Conservation (phyloP, 2,329 filamentous ascomycete genomes). For the Rhynchosporium graminicola region DNA sequence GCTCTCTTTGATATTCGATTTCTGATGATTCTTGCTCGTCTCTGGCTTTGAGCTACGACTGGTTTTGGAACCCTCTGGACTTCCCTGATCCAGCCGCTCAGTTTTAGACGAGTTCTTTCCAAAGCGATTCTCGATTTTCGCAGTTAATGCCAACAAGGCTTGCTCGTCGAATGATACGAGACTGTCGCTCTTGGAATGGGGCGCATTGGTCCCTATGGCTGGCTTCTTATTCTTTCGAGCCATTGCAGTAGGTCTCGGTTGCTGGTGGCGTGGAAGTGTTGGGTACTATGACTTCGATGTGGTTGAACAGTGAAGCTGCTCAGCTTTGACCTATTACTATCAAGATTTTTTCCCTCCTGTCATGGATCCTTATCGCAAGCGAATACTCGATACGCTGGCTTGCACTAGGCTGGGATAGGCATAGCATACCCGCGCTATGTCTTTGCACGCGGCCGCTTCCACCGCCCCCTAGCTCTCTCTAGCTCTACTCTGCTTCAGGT, state of each 20-base stretch:
- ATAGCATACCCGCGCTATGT: too few relatives aligned
- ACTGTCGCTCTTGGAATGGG: constrained; percentile 21
- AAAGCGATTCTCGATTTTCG: constrained; percentile 57
- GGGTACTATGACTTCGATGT: neutral
- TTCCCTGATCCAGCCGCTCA: constrained; percentile 44
- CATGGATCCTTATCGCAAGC: constrained; percentile 5
- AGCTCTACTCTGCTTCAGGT: neutral
- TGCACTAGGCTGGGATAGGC: too few relatives aligned
- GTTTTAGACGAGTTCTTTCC: constrained; percentile 40
- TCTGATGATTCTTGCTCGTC: neutral
- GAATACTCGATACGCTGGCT: neutral
- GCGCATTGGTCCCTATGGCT: constrained; percentile 23
- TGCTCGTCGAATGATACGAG: constrained; percentile 51
- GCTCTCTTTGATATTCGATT: neutral
- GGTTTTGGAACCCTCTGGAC: neutral
- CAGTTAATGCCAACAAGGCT: constrained; percentile 55
- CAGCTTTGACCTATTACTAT: neutral
- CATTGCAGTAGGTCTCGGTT: constrained; percentile 23
- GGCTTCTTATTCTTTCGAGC: constrained; percentile 33
- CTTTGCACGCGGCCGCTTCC: too few relatives aligned
- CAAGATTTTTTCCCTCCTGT: neutral
- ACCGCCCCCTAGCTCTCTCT: neutral
- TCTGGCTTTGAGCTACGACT: neutral
- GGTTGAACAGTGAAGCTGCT: neutral
- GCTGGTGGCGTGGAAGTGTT: neutral